phyloP scores from a whole-genome alignment of 2,329 filamentous ascomycete genomes.

The Arthrobotrys pseudoclavata region DNA sequence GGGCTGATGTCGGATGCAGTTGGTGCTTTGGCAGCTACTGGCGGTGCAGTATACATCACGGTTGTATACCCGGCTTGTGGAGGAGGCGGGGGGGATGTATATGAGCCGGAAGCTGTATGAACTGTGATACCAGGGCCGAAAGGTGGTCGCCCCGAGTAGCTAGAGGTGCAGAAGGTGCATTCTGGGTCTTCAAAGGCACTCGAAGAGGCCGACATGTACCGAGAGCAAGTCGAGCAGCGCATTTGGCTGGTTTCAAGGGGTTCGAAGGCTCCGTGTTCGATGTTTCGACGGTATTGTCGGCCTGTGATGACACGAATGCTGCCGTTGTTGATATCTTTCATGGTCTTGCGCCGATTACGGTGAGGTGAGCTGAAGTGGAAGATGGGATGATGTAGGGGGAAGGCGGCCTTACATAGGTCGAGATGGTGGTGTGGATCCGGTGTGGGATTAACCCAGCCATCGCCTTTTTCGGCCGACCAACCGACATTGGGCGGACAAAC shows the following conservation, averaged over 20 bases:
- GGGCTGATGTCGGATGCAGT: conserved; percentile 65
- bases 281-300: conserved; percentile 36
- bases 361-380: conserved; percentile 3
- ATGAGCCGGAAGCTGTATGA: conserved; percentile 31
- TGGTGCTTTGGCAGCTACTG: conserved; percentile 22
- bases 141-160: conserved; percentile 28
- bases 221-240: conserved; percentile 56
- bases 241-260: conserved; percentile 22
- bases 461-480: conserved; percentile 40
- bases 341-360: conserved; percentile 15
- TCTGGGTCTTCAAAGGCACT: conserved; percentile 21
- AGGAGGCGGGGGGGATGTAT: conserved; percentile 1
- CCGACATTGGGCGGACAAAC: conserved; percentile 27
- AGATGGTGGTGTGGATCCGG: conserved; percentile 9
- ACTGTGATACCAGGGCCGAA: conserved; percentile 37
- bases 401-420: conserved; percentile 1
- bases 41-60: not conserved
- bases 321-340: conserved; percentile 48
- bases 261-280: conserved; percentile 33
- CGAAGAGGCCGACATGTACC: conserved; percentile 50
- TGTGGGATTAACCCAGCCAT: conserved; percentile 48
- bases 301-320: conserved; percentile 36
- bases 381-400: conserved; percentile 18
- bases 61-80: conserved; percentile 28
- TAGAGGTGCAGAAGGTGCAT: conserved; percentile 54